Evolutionary conservation across 768 basidiomycete species (phyloP).

Genomic region (Nevesoporus exiguus): DNA sequence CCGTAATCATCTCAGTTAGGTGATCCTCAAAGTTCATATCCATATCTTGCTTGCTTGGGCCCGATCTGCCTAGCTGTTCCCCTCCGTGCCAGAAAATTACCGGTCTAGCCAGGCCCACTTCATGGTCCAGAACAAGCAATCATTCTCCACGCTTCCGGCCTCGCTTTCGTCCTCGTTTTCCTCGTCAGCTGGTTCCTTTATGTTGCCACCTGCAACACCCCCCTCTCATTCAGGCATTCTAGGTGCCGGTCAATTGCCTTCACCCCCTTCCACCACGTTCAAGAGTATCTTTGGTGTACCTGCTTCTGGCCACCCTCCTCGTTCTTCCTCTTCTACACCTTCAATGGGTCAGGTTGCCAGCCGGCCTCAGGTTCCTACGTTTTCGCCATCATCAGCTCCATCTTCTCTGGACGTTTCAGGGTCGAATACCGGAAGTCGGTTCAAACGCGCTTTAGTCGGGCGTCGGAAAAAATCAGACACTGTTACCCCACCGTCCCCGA

Average conservation of each 20-base stretch:
- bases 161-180: conserved; percentile 45
- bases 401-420: conserved; percentile 20
- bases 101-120: conserved; percentile 22
- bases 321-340: conserved; percentile 24
- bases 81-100: conserved; percentile 17
- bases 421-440: conserved; percentile 24
- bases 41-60: conserved; percentile 26
- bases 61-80: conserved; percentile 18
- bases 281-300: conserved; percentile 31
- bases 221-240: conserved; percentile 41
- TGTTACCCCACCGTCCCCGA: conserved; percentile 17
- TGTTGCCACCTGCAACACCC: conserved; percentile 36
- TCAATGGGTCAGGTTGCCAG: conserved; percentile 36
- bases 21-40: conserved; percentile 28
- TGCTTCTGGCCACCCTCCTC: conserved; percentile 23
- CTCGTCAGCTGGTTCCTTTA: conserved; percentile 41
- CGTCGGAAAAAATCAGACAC: conserved; percentile 34
- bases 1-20: conserved; percentile 28
- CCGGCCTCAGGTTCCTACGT: conserved; percentile 27
- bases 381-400: conserved; percentile 29
- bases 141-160: conserved; percentile 38
- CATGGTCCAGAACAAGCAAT: conserved; percentile 36
- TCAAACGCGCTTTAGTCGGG: conserved; percentile 31
- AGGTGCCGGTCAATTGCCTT: conserved; percentile 41
- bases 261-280: conserved; percentile 34